A percentile compares a stretch with the other conserved stretches of the same genome.
Evolutionary conservation across 768 basidiomycete genomes (phyloP).

Genomic region (Ramaria rubella): DNA sequence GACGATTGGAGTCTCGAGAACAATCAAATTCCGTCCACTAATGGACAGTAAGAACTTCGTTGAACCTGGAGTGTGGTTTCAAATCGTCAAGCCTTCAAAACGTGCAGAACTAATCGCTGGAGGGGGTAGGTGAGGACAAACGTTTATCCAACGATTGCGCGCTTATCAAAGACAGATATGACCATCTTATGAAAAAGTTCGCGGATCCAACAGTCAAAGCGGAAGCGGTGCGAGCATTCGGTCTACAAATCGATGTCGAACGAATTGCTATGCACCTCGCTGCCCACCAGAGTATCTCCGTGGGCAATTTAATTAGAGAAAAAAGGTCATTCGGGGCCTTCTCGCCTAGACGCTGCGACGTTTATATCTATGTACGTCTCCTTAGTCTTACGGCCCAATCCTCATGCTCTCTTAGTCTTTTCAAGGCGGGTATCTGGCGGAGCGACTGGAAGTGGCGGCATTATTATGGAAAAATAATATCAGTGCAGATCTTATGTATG

Average conservation of each 20-base stretch:
- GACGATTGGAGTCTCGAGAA: slow-evolving; percentile 55
- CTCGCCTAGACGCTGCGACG: slow-evolving; percentile 86
- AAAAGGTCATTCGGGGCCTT: slow-evolving; percentile 80
- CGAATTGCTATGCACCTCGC: slow-evolving; percentile 68
- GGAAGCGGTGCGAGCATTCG: slow-evolving; percentile 59
- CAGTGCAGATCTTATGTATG: slow-evolving; percentile 86
- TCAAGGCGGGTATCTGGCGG: slow-evolving; percentile 66
- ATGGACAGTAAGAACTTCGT: slow-evolving; percentile 71
- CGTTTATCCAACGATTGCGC: not conserved
- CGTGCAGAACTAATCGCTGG: slow-evolving; percentile 65
- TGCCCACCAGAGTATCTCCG: slow-evolving; percentile 56
- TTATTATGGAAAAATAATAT: slow-evolving; percentile 77
- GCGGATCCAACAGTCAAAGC: slow-evolving; percentile 46
- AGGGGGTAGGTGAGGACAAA: slow-evolving; percentile 61
- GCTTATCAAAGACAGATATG: slow-evolving; percentile 46
- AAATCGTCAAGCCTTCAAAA: slow-evolving; percentile 63
- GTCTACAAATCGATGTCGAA: slow-evolving; percentile 71
- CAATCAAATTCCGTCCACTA: slow-evolving; percentile 62
- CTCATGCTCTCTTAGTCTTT: slow-evolving; percentile 47
- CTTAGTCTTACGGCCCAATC: not conserved
- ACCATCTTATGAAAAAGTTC: slow-evolving; percentile 58
- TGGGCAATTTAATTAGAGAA: slow-evolving; percentile 68
- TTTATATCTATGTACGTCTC: slow-evolving; percentile 45
- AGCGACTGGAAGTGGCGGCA: slow-evolving; percentile 70
- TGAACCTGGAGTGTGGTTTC: slow-evolving; percentile 61